Percentiles rank a stretch among this genome's conserved stretches.
These are phyloP conservation scores for Globisporangium barbulae DNA, from an alignment of 352 stramenopile genomes.

Conservation along the genomic window DNA sequence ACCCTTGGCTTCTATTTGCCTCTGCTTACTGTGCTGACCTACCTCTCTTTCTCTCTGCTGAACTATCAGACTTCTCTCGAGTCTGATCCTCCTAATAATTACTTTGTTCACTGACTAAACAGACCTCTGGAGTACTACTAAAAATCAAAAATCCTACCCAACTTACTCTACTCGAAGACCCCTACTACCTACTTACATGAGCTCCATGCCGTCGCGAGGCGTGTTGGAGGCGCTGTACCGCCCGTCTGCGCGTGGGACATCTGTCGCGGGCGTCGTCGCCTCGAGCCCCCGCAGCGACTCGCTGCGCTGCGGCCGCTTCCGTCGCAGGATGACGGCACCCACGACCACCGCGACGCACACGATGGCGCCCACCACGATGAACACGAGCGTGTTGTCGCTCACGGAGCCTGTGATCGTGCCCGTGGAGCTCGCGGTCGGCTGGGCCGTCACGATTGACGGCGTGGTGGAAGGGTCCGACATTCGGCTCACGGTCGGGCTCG, in stretches of 20 bases:
- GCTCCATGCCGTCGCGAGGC: constrained; percentile 1
- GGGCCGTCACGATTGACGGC: background rate
- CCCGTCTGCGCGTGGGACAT: background rate
- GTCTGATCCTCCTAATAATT: constrained; percentile 1
- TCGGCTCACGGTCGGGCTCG: constrained; percentile 3
- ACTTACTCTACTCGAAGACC: background rate
- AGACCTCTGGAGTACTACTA: background rate
- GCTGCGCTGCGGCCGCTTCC: constrained; percentile 8
- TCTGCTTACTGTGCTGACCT: background rate
- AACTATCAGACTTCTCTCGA: background rate
- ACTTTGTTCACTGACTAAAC: background rate
- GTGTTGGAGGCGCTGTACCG: constrained; percentile 9
- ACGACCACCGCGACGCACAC: constrained; percentile 10
- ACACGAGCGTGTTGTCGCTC: constrained; percentile 20
- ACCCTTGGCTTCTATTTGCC: background rate
- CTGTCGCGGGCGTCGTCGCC: constrained; percentile 26
- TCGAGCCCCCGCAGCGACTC: constrained; percentile 18
- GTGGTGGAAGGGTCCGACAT: background rate
- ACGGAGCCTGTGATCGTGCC: background rate
- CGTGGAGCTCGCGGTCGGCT: constrained; percentile 14
- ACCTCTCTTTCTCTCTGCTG: background rate
- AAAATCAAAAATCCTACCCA: constrained; percentile 4
- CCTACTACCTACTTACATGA: background rate
- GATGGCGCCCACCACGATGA: constrained; percentile 16
- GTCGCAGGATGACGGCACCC: constrained; percentile 16